phyloP scores from a whole-genome alignment of 768 basidiomycete species.

The Erythrobasidium yunnanense region DNA sequence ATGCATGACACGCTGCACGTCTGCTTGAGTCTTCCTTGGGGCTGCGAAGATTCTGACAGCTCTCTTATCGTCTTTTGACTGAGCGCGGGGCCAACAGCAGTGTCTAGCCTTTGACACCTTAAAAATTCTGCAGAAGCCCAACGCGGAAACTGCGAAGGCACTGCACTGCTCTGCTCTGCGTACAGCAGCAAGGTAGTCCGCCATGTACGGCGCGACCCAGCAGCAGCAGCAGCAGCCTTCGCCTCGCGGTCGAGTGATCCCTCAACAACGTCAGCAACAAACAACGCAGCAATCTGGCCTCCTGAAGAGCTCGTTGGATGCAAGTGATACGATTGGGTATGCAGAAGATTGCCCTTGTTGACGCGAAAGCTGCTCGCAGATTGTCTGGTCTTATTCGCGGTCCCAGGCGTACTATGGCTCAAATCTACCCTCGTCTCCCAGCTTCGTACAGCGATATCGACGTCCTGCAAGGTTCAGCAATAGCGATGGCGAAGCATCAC shows the following conservation, averaged over 20 bases:
- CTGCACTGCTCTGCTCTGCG: no score
- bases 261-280: no score
- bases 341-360: no score
- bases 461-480: not conserved
- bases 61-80: no score
- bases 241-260: slow-evolving; percentile 13
- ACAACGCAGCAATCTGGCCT: slow-evolving; percentile 8
- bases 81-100: no score
- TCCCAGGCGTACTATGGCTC: slow-evolving; percentile 33
- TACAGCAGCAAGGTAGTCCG: no score
- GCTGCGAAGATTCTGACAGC: no score
- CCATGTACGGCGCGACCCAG: not conserved
- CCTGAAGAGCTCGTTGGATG: slow-evolving; percentile 24
- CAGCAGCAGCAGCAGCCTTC: not conserved
- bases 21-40: no score
- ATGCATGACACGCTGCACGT: no score
- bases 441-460: slow-evolving; percentile 30
- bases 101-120: no score
- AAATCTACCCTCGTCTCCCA: slow-evolving; percentile 31
- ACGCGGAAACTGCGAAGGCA: no score
- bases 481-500: not conserved
- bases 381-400: slow-evolving; percentile 34
- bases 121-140: no score
- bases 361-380: not conserved
- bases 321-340: not conserved